Conservation (phyloP, 495 filamentous ascomycete genomes). For the Lasiosphaeria hispida region DNA sequence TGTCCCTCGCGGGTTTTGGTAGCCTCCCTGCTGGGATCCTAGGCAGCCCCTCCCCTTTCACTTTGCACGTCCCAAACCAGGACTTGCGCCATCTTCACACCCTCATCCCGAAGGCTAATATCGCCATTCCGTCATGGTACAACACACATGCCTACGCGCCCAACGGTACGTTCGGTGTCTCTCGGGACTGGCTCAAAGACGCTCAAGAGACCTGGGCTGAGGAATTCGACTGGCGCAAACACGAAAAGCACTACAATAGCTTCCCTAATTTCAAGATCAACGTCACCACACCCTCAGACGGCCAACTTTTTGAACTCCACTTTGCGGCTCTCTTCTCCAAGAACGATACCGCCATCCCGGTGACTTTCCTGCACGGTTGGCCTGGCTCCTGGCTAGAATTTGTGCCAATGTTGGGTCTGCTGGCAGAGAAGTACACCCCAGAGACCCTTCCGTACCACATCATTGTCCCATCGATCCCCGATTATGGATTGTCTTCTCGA, state of each 20-base stretch:
- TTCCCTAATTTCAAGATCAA: constrained; percentile 60
- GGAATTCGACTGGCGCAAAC: constrained; percentile 48
- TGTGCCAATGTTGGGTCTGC: constrained; percentile 36
- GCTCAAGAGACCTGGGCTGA: constrained; percentile 54
- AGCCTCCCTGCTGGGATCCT: constrained; percentile 12
- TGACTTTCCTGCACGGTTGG: constrained; percentile 50
- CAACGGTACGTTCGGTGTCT: constrained; percentile 50
- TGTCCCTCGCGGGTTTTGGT: not conserved
- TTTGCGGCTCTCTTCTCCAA: constrained; percentile 63
- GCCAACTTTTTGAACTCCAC: constrained; percentile 49
- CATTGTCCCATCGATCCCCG: constrained; percentile 63
- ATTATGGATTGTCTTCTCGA: constrained; percentile 57
- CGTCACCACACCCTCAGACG: constrained; percentile 43
- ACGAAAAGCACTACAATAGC: constrained; percentile 58
- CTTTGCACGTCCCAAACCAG: constrained; percentile 6
- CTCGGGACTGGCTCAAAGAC: constrained; percentile 53
- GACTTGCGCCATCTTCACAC: constrained; percentile 13
- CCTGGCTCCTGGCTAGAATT: constrained; percentile 59
- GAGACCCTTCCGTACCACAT: constrained; percentile 61
- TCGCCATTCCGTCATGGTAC: constrained; percentile 16
- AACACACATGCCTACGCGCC: constrained; percentile 14
- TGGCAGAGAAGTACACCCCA: constrained; percentile 52
- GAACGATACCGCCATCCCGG: constrained; percentile 57
- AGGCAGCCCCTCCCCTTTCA: constrained; percentile 13
- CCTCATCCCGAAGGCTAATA: constrained; percentile 7